Conservation (phyloP, 352 stramenopile genomes). For the Globisporangium sylvaticum region DNA sequence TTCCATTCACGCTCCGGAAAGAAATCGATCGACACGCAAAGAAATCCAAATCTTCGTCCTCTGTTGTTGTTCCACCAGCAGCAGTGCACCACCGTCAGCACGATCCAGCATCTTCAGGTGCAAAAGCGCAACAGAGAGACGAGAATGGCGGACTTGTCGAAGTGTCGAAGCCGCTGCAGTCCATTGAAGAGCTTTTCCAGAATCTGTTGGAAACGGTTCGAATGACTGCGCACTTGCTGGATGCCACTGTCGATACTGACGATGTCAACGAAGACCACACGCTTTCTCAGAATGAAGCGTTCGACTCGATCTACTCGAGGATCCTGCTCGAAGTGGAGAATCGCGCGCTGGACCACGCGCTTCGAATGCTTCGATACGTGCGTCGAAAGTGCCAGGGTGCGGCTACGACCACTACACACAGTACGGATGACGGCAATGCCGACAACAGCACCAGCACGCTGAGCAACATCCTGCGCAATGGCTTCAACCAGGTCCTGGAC, state of each 20-base stretch:
- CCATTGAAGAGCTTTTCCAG: constrained; percentile 51
- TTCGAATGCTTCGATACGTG: constrained; percentile 71
- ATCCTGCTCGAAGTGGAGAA: constrained; percentile 71
- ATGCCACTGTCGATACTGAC: background rate
- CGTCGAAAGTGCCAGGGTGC: constrained; percentile 47
- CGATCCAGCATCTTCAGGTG: background rate
- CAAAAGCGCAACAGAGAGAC: constrained; percentile 16
- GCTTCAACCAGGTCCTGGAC: constrained; percentile 62
- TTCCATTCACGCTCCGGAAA: constrained; percentile 60
- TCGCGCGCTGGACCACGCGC: constrained; percentile 41
- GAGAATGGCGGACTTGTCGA: background rate
- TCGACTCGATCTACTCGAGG: constrained; percentile 73
- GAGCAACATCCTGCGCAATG: constrained; percentile 1
- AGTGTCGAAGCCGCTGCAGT: constrained; percentile 21
- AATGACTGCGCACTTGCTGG: constrained; percentile 18
- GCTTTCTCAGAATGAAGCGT: constrained; percentile 20
- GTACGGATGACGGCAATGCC: constrained; percentile 6
- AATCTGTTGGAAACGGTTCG: constrained; percentile 20
- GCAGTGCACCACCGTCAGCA: constrained; percentile 1
- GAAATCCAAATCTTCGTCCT: constrained; percentile 19
- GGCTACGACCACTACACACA: constrained; percentile 1
- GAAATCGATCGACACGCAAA: constrained; percentile 71
- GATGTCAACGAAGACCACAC: background rate
- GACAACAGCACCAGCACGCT: constrained; percentile 6
- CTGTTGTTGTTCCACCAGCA: constrained; percentile 9